These are phyloP conservation scores for Fomitiporia mediterranea DNA, from an alignment of 1,284 basidiomycete genomes.

Conservation along the genomic window DNA sequence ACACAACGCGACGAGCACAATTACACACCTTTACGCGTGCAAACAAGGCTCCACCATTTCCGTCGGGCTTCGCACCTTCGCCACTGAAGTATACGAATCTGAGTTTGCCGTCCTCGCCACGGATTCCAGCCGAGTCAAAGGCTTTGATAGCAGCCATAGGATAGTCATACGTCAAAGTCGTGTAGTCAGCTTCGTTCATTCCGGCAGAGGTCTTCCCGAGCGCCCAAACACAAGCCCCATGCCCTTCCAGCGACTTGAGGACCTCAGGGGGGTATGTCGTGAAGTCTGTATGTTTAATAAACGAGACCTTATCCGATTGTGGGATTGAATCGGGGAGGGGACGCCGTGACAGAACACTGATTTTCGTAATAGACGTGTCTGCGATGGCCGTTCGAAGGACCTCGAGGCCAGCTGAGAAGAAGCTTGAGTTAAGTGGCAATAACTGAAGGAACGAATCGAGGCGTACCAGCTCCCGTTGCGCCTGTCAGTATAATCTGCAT, in stretches of 20 bases:
- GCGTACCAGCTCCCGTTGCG: conserved; percentile 33
- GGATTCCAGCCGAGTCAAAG: conserved; percentile 29
- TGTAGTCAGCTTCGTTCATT: conserved; percentile 35
- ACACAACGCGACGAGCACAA: neutral
- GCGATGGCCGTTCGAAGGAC: conserved; percentile 35
- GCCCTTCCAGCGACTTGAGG: conserved; percentile 28
- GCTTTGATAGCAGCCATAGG: conserved; percentile 31
- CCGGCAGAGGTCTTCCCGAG: conserved; percentile 32
- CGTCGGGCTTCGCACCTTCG: conserved; percentile 30
- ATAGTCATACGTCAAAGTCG: conserved; percentile 34
- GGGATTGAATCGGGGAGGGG: conserved; percentile 29
- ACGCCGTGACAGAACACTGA: conserved; percentile 35
- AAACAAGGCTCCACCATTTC: conserved; percentile 30
- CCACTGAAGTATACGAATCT: conserved; percentile 35
- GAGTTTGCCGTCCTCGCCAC: conserved; percentile 28
- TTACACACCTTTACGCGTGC: conserved; percentile 32
- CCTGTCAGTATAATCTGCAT: conserved; percentile 36
- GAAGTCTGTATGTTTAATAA: conserved; percentile 35
- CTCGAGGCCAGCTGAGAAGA: conserved; percentile 33
- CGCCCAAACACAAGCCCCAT: conserved; percentile 41
- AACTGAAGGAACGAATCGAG: neutral
- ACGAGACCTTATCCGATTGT: conserved; percentile 29
- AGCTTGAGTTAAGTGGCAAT: neutral
- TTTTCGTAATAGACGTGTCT: conserved; percentile 30
- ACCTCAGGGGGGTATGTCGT: conserved; percentile 32